Evolutionary conservation across 2,329 filamentous ascomycete species (phyloP), one percentile per base, ranked within the genome.

Genomic region (Hortaea werneckii): DNA sequence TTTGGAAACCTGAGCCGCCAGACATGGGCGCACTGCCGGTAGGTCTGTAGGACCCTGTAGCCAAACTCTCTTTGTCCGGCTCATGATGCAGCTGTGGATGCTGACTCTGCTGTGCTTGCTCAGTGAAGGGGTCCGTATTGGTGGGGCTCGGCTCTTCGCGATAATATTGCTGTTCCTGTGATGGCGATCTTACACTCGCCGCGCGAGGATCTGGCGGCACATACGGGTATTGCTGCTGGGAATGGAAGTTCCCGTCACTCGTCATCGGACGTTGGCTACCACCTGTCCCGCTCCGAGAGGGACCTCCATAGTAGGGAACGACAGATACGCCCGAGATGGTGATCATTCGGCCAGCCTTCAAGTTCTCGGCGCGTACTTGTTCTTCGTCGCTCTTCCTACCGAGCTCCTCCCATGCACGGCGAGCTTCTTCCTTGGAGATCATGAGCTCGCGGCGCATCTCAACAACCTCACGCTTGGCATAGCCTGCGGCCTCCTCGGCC

Each of bases 371-470:
- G 40, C 87, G 79, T 52, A 95, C 89, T 5, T 90, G 80, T 65
- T 95, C 90, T 66, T 94, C 87, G 61, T 95, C 87, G 65, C 96
- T 92, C 43, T 88, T 80, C 43, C 90, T 79, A 20, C 92, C 92
- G 1, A 98, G 78, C 66, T 96, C 92, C 68, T 98, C 92, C 92
- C 92, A 98, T 1, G 92, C 92, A 47, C 92, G 80, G 32, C 90
- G 81, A 6, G 92, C 90, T 66, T 98, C 92, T 56, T 95, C 90
- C 61, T 95, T 95, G 35, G 89, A 94, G 50, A 98, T 98, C 58
- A 85, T 79, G 35, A 96, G 74, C 67, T 98, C 92, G 52, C 92
- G 86, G 57, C 85, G 84, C 84, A 95, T 88, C 65, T 96, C 92
- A 11, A 76, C 74, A n/a, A 94, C 77, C 55, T 63, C 60, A 7